Percentiles rank a stretch among this genome's conserved stretches.
phyloP scores from a whole-genome alignment of 345 rosid species.

The Odontarrhena argentea region DNA sequence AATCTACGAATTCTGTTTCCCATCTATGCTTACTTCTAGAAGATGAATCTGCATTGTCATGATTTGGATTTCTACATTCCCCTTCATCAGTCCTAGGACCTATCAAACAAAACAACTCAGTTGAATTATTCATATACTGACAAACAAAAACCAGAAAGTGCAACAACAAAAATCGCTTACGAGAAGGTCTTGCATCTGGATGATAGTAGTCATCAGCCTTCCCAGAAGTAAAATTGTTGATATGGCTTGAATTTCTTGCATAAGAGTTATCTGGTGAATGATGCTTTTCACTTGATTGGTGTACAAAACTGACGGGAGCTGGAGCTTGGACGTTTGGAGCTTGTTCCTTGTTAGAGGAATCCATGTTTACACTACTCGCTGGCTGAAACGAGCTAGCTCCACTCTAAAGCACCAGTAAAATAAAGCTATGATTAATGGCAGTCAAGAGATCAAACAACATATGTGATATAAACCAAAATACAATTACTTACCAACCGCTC shows the following conservation, averaged over 20 bases:
- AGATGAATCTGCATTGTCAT: slow-evolving; percentile 19
- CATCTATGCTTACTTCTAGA: slow-evolving; percentile 41
- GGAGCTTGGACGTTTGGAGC: slow-evolving; percentile 46
- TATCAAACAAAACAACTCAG: slow-evolving; percentile 27
- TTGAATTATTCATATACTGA: slow-evolving; percentile 15
- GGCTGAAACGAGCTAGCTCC: slow-evolving; percentile 58
- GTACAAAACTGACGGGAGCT: slow-evolving; percentile 38
- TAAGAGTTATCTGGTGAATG: slow-evolving; percentile 40
- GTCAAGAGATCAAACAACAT: background rate
- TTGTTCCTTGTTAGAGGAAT: slow-evolving; percentile 47
- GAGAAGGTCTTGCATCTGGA: slow-evolving; percentile 33
- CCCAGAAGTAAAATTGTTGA: slow-evolving; percentile 40
- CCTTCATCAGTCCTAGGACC: slow-evolving; percentile 34
- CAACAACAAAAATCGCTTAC: slow-evolving; percentile 24
- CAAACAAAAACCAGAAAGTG: slow-evolving; percentile 1
- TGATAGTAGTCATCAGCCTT: slow-evolving; percentile 33
- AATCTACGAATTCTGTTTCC: slow-evolving; percentile 83
- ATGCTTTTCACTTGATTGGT: slow-evolving; percentile 40
- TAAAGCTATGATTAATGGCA: background rate
- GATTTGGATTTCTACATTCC: slow-evolving; percentile 31
- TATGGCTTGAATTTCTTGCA: slow-evolving; percentile 42
- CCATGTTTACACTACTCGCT: slow-evolving; percentile 41
- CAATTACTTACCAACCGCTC: slow-evolving; percentile 42
- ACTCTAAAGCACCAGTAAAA: slow-evolving; percentile 47
- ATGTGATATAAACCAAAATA: background rate